Base-by-base conservation (phyloP, 2,329 filamentous ascomycete species). In the Penicillium carneum region DNA sequence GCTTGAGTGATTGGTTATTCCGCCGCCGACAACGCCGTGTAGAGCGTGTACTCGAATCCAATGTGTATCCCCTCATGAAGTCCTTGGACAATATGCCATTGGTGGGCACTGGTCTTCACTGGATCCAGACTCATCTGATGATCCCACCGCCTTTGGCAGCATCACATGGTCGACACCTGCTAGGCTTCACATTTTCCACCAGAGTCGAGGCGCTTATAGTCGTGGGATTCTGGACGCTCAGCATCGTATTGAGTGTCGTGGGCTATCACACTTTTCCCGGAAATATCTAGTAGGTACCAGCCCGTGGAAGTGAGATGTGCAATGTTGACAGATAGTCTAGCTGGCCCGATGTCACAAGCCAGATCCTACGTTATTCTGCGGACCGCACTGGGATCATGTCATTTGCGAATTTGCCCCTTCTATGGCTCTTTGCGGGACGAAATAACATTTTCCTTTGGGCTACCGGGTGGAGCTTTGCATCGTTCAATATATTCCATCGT, bases 381-480 rank as follows among this genome's bases (percentile, higher is more conserved):
- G 87, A 90, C 62, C 83, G 88, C 10, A 88, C 87, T 0, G 88
- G 88, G 0, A 84, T 88, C 34, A 81, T 91, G 26, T 84, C 86
- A 0, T 85, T 88, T 65, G 85, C 84, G 4, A 89, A 89, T 63
- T 81, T 90, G 7, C 86, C 87, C 0, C 69, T 89, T 2, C 76
- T 90, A 0, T 90, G 87, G 87, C 73, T 90, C 0, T 90, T 91
- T 65, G 86, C 84, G 0, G 85, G 86, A 70, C 81, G 89, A 10
- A 91, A 91, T 63, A 90, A 91, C 53, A 69, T 87, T 0, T 80
- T 90, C 16, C 78, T 90, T 57, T 89, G 86, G 86, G 71, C 87
- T 0, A 90, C 89, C 0, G 88, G 88, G 0, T 91, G 88, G 88
- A 86, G 85, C 11, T 90, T 88, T 71, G 82, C 83, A 1, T 87